Conservation (phyloP, 2,329 filamentous ascomycete genomes). For the Aspergillus hortae region DNA sequence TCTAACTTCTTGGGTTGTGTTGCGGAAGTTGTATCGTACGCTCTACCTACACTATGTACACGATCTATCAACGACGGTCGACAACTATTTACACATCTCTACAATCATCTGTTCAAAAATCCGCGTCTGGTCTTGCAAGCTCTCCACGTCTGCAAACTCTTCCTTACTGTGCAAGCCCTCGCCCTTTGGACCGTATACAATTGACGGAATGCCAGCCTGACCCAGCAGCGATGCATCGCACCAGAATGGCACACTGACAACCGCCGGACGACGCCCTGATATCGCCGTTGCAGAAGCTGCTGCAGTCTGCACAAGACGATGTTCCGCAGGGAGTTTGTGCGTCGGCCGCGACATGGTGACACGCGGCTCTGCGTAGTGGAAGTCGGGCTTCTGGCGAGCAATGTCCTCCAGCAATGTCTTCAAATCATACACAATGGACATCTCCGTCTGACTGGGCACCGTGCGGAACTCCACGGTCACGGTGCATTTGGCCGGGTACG, state of each 20-base stretch:
- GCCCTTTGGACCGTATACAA: constrained; percentile 49
- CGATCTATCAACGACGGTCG: no score
- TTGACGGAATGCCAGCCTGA: constrained; percentile 43
- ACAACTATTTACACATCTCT: constrained; percentile 15
- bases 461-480: constrained; percentile 51
- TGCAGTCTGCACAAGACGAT: constrained; percentile 41
- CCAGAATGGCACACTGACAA: constrained; percentile 43
- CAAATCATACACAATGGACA: constrained; percentile 39
- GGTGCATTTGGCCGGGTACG: constrained; percentile 50
- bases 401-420: constrained; percentile 34
- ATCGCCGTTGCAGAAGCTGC: constrained; percentile 23
- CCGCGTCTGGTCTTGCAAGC: constrained; percentile 33
- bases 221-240: constrained; percentile 50
- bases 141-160: constrained; percentile 49
- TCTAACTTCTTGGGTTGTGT: no score
- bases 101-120: constrained; percentile 16
- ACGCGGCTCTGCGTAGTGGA: constrained; percentile 39
- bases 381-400: constrained; percentile 29
- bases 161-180: constrained; percentile 50
- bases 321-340: constrained; percentile 38
- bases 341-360: constrained; percentile 44
- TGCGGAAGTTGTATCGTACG: background rate
- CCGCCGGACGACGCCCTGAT: constrained; percentile 21
- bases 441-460: constrained; percentile 41
- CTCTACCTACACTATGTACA: background rate